Evolutionary conservation across 768 basidiomycete genomes (phyloP).

Genomic region (Leccinum variicolor): DNA sequence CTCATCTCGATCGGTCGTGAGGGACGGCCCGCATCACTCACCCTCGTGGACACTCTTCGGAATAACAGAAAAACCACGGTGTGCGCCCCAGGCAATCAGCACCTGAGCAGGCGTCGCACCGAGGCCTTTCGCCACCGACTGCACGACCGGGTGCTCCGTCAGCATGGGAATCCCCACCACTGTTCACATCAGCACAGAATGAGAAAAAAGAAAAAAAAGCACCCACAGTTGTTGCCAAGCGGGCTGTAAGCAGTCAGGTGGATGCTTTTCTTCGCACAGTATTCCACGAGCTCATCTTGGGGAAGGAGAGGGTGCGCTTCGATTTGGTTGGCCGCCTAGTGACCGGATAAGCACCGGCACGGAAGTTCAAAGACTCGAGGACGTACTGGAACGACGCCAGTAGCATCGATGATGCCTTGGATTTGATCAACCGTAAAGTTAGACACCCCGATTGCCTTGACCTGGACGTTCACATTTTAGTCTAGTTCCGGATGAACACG

Average conservation of each 20-base stretch:
- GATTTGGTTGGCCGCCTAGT: conserved; percentile 68
- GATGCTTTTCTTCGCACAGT: conserved; percentile 66
- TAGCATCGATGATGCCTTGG: conserved; percentile 63
- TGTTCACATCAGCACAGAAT: conserved; percentile 20
- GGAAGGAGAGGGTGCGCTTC: conserved; percentile 80
- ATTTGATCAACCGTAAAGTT: conserved; percentile 73
- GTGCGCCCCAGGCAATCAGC: conserved; percentile 74
- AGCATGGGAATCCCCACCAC: conserved; percentile 61
- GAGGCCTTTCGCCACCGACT: conserved; percentile 59
- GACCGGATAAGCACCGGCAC: not conserved
- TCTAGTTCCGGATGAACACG: not conserved
- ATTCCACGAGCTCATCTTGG: conserved; percentile 69
- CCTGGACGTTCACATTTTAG: conserved; percentile 33
- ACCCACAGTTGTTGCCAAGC: conserved; percentile 75
- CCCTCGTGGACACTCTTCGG: conserved; percentile 76
- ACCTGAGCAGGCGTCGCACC: conserved; percentile 75
- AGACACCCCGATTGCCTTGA: conserved; percentile 73
- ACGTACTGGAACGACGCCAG: conserved; percentile 68
- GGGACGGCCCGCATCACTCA: conserved; percentile 17
- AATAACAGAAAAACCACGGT: conserved; percentile 78
- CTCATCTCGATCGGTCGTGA: not conserved
- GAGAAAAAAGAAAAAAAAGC: not conserved
- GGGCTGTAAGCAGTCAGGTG: conserved; percentile 72
- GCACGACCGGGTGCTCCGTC: conserved; percentile 61
- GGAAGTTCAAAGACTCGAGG: not conserved